Conservation (phyloP, 352 stramenopile species). For the Pythium utonaiense region DNA sequence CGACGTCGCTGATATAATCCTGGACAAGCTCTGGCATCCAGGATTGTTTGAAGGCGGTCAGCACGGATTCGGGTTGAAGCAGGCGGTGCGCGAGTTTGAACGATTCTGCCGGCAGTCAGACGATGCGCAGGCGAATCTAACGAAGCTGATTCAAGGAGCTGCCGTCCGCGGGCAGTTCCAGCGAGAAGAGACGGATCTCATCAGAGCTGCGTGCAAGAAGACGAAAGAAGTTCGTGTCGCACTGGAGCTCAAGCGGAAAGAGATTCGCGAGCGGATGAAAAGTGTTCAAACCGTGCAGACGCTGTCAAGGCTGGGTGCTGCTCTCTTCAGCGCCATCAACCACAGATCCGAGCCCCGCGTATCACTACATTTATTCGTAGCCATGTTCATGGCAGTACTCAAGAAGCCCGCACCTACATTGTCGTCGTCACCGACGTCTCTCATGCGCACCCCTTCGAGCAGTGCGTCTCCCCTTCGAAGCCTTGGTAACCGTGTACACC, state of each 20-base stretch:
- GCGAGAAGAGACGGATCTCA: conserved; percentile 29
- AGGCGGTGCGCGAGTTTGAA: conserved; percentile 29
- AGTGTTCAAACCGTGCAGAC: conserved; percentile 15
- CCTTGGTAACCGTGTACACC: background rate
- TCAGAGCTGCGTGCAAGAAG: conserved; percentile 26
- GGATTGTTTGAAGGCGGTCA: conserved; percentile 11
- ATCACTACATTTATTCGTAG: conserved; percentile 17
- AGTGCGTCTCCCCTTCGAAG: background rate
- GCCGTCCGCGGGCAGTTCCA: conserved; percentile 44
- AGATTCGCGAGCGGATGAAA: conserved; percentile 17
- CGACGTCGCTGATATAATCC: conserved; percentile 32
- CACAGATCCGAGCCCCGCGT: background rate
- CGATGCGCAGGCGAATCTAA: conserved; percentile 26
- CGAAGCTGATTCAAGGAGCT: conserved; percentile 37
- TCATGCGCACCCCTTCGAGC: background rate
- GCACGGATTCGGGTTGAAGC: conserved; percentile 28
- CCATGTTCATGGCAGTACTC: conserved; percentile 29
- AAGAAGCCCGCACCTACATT: background rate
- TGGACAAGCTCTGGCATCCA: conserved; percentile 48
- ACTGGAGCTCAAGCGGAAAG: conserved; percentile 7
- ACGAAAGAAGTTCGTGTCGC: conserved; percentile 28
- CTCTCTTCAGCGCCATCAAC: conserved; percentile 49
- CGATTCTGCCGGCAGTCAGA: conserved; percentile 20
- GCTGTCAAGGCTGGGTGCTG: conserved; percentile 30
- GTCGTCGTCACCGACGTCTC: background rate